phyloP scores from a whole-genome alignment of 2,329 filamentous ascomycete genomes.

The Karstenula rhodostoma region DNA sequence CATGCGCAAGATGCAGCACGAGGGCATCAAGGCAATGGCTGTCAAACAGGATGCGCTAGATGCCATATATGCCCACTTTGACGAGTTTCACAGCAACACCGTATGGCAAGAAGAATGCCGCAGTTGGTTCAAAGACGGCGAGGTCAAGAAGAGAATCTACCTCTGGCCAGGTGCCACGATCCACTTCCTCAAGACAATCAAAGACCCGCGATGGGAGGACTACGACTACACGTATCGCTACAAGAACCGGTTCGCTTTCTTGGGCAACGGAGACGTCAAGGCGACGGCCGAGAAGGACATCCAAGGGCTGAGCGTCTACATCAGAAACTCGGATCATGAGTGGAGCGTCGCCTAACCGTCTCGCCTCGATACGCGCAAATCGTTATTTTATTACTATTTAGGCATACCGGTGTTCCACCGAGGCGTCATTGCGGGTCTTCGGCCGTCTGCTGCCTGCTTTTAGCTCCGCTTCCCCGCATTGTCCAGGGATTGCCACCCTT shows the following conservation, averaged over 20 bases:
- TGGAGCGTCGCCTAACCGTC: conserved; percentile 54
- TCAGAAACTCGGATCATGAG: conserved; percentile 55
- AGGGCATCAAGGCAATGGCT: conserved; percentile 42
- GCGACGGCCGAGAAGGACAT: conserved; percentile 52
- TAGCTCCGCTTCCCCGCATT: conserved; percentile 4
- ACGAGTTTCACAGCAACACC: conserved; percentile 39
- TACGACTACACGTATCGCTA: conserved; percentile 54
- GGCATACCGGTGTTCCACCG: background rate
- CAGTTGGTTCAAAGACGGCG: conserved; percentile 47
- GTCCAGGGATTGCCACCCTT: background rate
- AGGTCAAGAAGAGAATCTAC: conserved; percentile 44
- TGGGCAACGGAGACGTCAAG: conserved; percentile 55
- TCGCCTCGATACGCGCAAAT: background rate
- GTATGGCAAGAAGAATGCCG: conserved; percentile 46
- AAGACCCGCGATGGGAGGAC: conserved; percentile 54
- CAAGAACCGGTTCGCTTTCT: conserved; percentile 43
- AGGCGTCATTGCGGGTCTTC: conserved; percentile 13
- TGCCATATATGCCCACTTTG: conserved; percentile 42
- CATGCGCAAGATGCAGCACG: conserved; percentile 44
- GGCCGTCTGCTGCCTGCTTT: conserved; percentile 7
- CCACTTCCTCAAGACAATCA: conserved; percentile 50
- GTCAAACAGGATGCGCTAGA: conserved; percentile 43
- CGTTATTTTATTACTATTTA: background rate
- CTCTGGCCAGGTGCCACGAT: conserved; percentile 45
- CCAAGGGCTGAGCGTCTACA: conserved; percentile 54